phyloP scores from a whole-genome alignment of 371 early-diverging fungal genomes.

The Mucor mucedo region DNA sequence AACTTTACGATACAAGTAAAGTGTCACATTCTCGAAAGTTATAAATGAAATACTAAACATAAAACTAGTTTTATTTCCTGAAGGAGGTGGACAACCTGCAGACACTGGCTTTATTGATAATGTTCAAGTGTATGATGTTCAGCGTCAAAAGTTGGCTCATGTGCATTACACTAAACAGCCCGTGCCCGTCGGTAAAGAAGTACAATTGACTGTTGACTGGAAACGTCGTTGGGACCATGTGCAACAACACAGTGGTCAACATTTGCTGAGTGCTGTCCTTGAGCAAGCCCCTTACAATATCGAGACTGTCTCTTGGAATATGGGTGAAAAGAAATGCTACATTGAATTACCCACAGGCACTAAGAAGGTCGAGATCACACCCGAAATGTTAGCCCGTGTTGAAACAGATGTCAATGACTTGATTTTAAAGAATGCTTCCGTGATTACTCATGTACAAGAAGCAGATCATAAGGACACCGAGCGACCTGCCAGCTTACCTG shows the following conservation, averaged over 20 bases:
- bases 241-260: slow-evolving; percentile 85
- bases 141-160: slow-evolving; percentile 64
- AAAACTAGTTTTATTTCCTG: slow-evolving; percentile 69
- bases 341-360: slow-evolving; percentile 61
- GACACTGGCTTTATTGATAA: slow-evolving; percentile 71
- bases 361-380: slow-evolving; percentile 36
- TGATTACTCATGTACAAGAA: slow-evolving; percentile 47
- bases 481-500: slow-evolving; percentile 62
- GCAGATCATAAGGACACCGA: slow-evolving; percentile 42
- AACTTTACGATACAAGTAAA: slow-evolving; percentile 46
- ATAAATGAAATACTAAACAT: not conserved
- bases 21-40: not conserved
- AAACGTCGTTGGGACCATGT: slow-evolving; percentile 76
- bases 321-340: slow-evolving; percentile 63
- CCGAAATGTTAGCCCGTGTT: slow-evolving; percentile 50
- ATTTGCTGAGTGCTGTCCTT: slow-evolving; percentile 75
- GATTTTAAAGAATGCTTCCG: slow-evolving; percentile 58
- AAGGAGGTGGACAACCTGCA: slow-evolving; percentile 76
- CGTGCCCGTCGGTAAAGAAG: slow-evolving; percentile 52
- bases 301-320: slow-evolving; percentile 74
- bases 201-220: slow-evolving; percentile 69
- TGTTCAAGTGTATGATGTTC: slow-evolving; percentile 60
- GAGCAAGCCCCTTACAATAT: slow-evolving; percentile 60
- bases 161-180: slow-evolving; percentile 66
- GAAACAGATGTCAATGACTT: slow-evolving; percentile 62